A percentile compares a stretch with the other conserved stretches of the same genome.
phyloP scores from a whole-genome alignment of 306 rosid species.

The Crataegus laevigata region DNA sequence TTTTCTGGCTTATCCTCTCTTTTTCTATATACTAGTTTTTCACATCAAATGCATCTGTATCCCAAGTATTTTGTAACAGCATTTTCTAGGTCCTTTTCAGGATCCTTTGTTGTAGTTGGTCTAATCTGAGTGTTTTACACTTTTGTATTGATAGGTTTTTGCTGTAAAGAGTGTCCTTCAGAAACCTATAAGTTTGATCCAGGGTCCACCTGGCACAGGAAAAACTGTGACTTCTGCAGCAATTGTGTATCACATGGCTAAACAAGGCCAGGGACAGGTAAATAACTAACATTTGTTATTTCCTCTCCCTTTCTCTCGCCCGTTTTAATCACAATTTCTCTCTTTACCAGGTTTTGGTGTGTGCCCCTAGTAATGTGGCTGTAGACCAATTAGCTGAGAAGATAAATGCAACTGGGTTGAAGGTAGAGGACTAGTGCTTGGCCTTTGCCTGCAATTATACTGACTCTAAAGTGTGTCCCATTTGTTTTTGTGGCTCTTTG shows the following conservation, averaged over 20 bases:
- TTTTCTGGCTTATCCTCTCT: background rate
- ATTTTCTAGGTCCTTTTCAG: background rate
- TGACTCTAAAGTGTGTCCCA: background rate
- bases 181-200: slow-evolving; percentile 99
- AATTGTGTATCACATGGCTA: slow-evolving; percentile 99
- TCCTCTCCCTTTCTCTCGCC: background rate
- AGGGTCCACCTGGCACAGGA: slow-evolving; percentile 99
- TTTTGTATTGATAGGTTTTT: slow-evolving; percentile 54
- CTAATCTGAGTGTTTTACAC: background rate
- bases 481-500: background rate
- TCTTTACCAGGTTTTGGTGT: slow-evolving; percentile 75
- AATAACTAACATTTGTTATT: background rate
- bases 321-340: background rate
- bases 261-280: slow-evolving; percentile 99
- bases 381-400: slow-evolving; percentile 97
- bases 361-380: slow-evolving; percentile 99
- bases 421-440: slow-evolving; percentile 45
- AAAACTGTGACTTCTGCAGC: slow-evolving; percentile 99
- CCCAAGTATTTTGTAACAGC: background rate
- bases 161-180: slow-evolving; percentile 98
- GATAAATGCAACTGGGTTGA: slow-evolving; percentile 94
- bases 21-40: background rate
- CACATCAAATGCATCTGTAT: background rate
- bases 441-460: background rate
- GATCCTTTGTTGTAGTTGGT: background rate